Base-by-base conservation (phyloP, 2,329 filamentous ascomycete genomes). In the Diaporthe sp. region DNA sequence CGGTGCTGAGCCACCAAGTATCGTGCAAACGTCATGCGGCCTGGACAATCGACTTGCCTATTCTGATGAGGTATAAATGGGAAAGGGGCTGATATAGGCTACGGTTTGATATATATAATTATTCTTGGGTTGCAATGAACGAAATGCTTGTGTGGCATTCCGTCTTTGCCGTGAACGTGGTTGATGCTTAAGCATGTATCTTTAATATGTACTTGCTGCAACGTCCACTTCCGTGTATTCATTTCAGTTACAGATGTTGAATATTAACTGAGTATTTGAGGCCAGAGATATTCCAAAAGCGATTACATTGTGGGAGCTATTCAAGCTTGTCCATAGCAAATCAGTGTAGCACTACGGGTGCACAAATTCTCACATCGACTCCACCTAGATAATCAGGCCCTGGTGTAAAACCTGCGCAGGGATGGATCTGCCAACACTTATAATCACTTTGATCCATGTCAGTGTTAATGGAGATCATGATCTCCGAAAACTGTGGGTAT, bases 131-230 rank as follows among this genome's bases (percentile, higher is more conserved):
- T 31, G 39, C 60, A 62, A 44, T 62, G 10, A 42, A 34, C 1
- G 58, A 8, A 17, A 15, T 19, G 15, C 8, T 2, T 44, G 60
- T 25, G n/a, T 62, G n/a, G 7, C 13, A 62, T 62, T 17, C 60
- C 60, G 39, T 44, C 6, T 62, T 44, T 28, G 34, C 57, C 39
- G 60, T 60, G 19, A n/a, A 44, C n/a, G 4, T 19, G 31, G 13
- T 62, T 62, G 12, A 5, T 31, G n/a, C 10, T 61, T 62, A 62
- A 62, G 60, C 60, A 28, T 62, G 37, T 62, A 17, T 42, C 58
- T 3, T 61, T 9, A 22, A 9, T 28, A 2, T 17, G 5, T 10
- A 13, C 3, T 12, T 61, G 3, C 12, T 60, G 17, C 19, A 15
- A 7, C 7, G 57, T 39, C 10, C 22, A 39, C 10, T 22, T 60